Evolutionary conservation across 345 rosid genomes (phyloP).

Genomic region (Melaleuca alternifolia): DNA sequence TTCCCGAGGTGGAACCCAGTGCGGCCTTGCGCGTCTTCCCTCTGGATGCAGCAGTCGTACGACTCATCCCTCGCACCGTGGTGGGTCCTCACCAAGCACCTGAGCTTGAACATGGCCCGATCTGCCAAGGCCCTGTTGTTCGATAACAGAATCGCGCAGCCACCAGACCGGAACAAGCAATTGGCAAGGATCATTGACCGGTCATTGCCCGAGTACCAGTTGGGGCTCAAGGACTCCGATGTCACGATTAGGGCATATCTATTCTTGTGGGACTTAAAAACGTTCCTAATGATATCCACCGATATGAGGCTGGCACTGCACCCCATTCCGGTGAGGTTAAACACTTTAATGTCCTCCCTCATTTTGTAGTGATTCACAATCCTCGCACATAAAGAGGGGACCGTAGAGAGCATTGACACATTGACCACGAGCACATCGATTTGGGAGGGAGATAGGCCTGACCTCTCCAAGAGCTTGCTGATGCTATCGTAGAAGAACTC

Average conservation of each 20-base stretch:
- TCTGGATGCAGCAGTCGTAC: slow-evolving; percentile 52
- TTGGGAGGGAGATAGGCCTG: slow-evolving; percentile 52
- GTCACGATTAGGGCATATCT: slow-evolving; percentile 47
- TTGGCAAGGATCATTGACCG: slow-evolving; percentile 86
- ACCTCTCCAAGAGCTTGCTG: slow-evolving; percentile 41
- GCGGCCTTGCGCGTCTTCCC: slow-evolving; percentile 59
- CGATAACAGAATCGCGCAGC: slow-evolving; percentile 62
- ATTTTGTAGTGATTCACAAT: slow-evolving; percentile 72
- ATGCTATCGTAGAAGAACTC: slow-evolving; percentile 67
- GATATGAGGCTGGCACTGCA: slow-evolving; percentile 88
- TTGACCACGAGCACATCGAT: slow-evolving; percentile 76
- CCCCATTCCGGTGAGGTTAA: slow-evolving; percentile 78
- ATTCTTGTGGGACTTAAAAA: slow-evolving; percentile 46
- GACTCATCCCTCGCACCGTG: slow-evolving; percentile 79
- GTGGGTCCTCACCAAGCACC: slow-evolving; percentile 74
- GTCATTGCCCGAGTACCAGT: slow-evolving; percentile 78
- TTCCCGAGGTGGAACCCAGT: slow-evolving; percentile 65
- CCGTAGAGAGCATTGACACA: slow-evolving; percentile 53
- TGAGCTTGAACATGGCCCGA: slow-evolving; percentile 54
- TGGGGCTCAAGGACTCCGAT: slow-evolving; percentile 71
- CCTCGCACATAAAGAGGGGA: slow-evolving; percentile 56
- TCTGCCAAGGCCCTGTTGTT: slow-evolving; percentile 44
- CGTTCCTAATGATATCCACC: slow-evolving; percentile 47
- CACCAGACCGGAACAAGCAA: slow-evolving; percentile 76
- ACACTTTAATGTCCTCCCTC: slow-evolving; percentile 60